These are phyloP conservation scores for Beauveria pseudobassiana DNA, from an alignment of 2,329 filamentous ascomycete species.

Conservation along the genomic window DNA sequence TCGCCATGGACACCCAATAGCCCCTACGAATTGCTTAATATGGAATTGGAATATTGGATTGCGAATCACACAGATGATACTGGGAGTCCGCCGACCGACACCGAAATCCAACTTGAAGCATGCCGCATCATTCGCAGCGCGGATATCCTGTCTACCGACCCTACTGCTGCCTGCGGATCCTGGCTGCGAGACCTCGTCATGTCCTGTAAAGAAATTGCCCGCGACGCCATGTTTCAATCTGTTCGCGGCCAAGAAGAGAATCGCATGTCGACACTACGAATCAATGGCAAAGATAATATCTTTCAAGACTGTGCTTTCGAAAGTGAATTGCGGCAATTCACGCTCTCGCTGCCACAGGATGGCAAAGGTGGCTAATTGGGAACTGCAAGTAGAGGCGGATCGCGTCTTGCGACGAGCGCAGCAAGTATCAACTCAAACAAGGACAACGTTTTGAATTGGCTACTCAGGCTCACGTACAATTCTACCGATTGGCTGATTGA, in stretches of 20 bases:
- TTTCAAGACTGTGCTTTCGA: conserved; percentile 52
- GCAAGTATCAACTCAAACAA: conserved; percentile 39
- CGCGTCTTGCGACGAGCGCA: conserved; percentile 50
- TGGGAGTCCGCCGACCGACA: conserved; percentile 37
- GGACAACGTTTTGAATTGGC: conserved; percentile 45
- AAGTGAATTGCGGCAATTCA: conserved; percentile 44
- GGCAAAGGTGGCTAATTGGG: conserved; percentile 50
- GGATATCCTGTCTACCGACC: conserved; percentile 39
- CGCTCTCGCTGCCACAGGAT: conserved; percentile 41
- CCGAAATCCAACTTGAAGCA: conserved; percentile 48
- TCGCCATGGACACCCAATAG: conserved; percentile 42
- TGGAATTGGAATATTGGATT: conserved; percentile 48
- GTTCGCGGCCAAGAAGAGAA: conserved; percentile 35
- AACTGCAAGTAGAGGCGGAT: conserved; percentile 53
- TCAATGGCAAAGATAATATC: conserved; percentile 51
- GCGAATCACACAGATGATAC: conserved; percentile 35
- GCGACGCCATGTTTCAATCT: conserved; percentile 40
- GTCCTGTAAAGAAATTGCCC: conserved; percentile 34
- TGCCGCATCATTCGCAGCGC: conserved; percentile 49
- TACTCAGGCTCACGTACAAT: conserved; percentile 42
- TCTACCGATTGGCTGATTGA: conserved; percentile 46
- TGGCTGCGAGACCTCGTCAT: conserved; percentile 56
- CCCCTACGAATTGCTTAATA: conserved; percentile 53
- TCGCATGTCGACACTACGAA: conserved; percentile 37
- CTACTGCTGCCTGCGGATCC: conserved; percentile 29